These are phyloP conservation scores for Russula vinacea DNA, from an alignment of 768 basidiomycete genomes.

Conservation along the genomic window DNA sequence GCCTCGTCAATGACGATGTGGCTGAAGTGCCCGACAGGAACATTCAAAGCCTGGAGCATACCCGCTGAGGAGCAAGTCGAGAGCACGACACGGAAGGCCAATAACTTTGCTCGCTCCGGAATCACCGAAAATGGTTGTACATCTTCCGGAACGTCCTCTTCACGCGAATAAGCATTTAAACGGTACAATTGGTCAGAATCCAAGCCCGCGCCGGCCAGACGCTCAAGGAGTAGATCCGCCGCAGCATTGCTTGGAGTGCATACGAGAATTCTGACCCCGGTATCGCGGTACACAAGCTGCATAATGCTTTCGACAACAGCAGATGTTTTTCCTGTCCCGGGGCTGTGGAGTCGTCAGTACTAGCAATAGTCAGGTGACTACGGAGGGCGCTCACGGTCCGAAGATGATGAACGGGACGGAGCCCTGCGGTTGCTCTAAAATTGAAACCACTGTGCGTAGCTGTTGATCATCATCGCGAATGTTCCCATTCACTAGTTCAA, in stretches of 20 bases:
- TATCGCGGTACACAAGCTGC: slow-evolving; percentile 35
- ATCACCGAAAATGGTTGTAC: slow-evolving; percentile 40
- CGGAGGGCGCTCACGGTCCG: slow-evolving; percentile 49
- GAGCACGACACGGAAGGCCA: slow-evolving; percentile 51
- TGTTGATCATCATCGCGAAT: slow-evolving; percentile 49
- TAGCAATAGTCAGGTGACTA: not conserved
- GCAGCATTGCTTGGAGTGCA: slow-evolving; percentile 42
- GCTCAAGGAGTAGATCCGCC: slow-evolving; percentile 37
- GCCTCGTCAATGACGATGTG: slow-evolving; percentile 67
- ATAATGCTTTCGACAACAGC: slow-evolving; percentile 41
- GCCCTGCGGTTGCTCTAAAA: slow-evolving; percentile 45
- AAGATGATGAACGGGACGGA: slow-evolving; percentile 57
- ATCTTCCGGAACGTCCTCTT: slow-evolving; percentile 37
- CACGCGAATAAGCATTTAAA: slow-evolving; percentile 50
- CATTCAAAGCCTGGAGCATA: slow-evolving; percentile 47
- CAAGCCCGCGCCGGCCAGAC: slow-evolving; percentile 30
- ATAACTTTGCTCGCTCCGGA: slow-evolving; percentile 40
- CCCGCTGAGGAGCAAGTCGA: slow-evolving; percentile 56
- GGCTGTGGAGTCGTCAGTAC: slow-evolving; percentile 32
- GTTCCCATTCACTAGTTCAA: slow-evolving; percentile 42
- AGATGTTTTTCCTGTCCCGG: slow-evolving; percentile 43
- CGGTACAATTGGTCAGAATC: slow-evolving; percentile 45
- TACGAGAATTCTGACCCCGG: slow-evolving; percentile 34
- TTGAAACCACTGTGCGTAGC: slow-evolving; percentile 47
- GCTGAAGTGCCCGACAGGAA: slow-evolving; percentile 52